phyloP scores from a whole-genome alignment of 116 monocot species.

The Dioscorea cayenensis region DNA sequence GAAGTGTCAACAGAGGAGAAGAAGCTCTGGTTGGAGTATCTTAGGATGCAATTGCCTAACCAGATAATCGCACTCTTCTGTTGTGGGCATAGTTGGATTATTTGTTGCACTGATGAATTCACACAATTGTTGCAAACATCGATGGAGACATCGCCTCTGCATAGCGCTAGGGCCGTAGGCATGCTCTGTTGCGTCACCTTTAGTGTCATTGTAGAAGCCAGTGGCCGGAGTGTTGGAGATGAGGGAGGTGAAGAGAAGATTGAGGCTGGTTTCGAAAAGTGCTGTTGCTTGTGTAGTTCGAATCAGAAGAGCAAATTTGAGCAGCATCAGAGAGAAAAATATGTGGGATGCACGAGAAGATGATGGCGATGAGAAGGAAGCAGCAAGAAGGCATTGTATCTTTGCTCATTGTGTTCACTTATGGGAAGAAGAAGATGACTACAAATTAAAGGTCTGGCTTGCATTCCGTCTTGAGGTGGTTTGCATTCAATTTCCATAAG shows the following conservation, averaged over 20 bases:
- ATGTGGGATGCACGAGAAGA: neutral
- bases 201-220: conserved; percentile 9
- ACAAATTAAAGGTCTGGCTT: too few species aligned
- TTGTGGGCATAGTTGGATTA: neutral
- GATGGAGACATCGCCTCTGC: neutral
- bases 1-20: conserved; percentile 1
- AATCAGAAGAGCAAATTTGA: neutral
- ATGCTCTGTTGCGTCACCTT: neutral
- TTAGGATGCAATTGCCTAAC: conserved; percentile 7
- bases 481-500: too few species aligned
- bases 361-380: too few species aligned
- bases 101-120: neutral
- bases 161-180: conserved; percentile 11
- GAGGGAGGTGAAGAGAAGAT: conserved; percentile 8
- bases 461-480: too few species aligned
- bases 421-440: too few species aligned
- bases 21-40: conserved; percentile 22
- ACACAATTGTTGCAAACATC: neutral
- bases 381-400: too few species aligned
- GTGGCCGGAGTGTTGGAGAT: neutral
- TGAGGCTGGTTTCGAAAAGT: conserved; percentile 11
- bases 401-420: too few species aligned
- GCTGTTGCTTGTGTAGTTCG: neutral
- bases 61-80: neutral
- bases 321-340: neutral